phyloP scores from a whole-genome alignment of 176 grass and related monocot species.

The Poa pratensis region DNA sequence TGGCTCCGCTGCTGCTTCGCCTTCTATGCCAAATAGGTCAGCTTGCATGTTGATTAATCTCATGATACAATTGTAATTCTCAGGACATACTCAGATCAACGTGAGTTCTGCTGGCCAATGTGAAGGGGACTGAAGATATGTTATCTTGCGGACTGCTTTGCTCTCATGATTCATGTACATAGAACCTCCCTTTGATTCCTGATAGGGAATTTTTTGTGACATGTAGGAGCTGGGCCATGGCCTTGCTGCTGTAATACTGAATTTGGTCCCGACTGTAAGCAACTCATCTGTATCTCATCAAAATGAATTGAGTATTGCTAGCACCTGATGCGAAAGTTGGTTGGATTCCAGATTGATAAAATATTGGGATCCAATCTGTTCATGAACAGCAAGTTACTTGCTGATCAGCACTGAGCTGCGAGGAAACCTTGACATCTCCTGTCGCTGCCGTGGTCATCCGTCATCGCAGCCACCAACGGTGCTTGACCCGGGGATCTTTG shows the following conservation, averaged over 20 bases:
- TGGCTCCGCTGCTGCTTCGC: too few species aligned
- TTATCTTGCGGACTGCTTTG: slow-evolving; percentile 74
- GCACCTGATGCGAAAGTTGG: neutral
- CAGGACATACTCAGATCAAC: slow-evolving; percentile 78
- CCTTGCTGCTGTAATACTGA: neutral
- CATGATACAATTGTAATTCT: neutral
- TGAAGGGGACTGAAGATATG: slow-evolving; percentile 93
- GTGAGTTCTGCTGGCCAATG: slow-evolving; percentile 76
- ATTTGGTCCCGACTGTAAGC: neutral
- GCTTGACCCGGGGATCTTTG: slow-evolving; percentile 7
- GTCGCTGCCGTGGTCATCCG: neutral
- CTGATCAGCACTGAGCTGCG: neutral
- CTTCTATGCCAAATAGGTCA: too few species aligned
- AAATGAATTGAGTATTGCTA: slow-evolving; percentile 14
- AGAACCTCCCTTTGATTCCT: slow-evolving; percentile 38
- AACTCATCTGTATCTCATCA: neutral
- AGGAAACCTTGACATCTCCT: neutral
- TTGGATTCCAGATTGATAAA: neutral
- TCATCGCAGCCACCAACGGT: neutral
- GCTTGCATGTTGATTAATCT: neutral
- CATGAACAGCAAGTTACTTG: neutral
- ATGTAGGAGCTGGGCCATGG: neutral
- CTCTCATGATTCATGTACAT: slow-evolving; percentile 19
- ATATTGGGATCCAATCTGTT: neutral
- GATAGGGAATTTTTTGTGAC: slow-evolving; percentile 5